Base-by-base conservation (phyloP, 495 filamentous ascomycete genomes). In the Thermothielavioides terrestris region DNA sequence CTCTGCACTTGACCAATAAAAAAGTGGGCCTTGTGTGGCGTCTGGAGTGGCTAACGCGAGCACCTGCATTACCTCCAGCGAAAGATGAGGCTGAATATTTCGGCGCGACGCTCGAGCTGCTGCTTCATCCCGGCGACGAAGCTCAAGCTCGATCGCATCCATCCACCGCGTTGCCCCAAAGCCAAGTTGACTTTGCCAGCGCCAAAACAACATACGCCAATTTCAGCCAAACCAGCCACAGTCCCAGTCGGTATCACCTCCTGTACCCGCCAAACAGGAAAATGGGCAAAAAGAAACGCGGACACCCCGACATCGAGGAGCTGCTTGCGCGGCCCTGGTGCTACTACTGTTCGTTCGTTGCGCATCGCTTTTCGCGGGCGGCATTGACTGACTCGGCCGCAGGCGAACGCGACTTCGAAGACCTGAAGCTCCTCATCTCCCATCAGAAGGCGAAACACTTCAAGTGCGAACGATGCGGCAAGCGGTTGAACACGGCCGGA, bases 361-460 rank as follows among this genome's bases (percentile, higher is more conserved):
- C 15, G 8, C 15, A 32, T 20, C 6, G 4, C 39, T n/a, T n/a
- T 1, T 0, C 23, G 26, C 1, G 10, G 15, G 14, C 18, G 31
- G 21, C 42, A 26, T 5, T 31, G 8, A 45, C 64, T 73, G 56
- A 72, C 49, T 18, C 2, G 34, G 9, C 38, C 17, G 1, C 37
- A 76, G 77, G 77, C 71, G 92, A 97, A 71, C 82, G 91, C 68
- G 92, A 96, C 69, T 98, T 98, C 57, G 90, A 96, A 63, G 92
- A 97, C 67, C 67, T 96, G 11, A 94, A 94, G 70, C 88, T 97
- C 50, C 80, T 98, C 41, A 94, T 95, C 53, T 85, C 84, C 43
- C 92, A 98, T 69, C 94, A 97, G 62, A 96, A 95, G 65, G 90
- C 92, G 18, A 97, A 96, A 69, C 92, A 98, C 66, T 97, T 94